Evolutionary conservation across 2,329 filamentous ascomycete species (phyloP).

Genomic region (Colletotrichum chlorophyti): DNA sequence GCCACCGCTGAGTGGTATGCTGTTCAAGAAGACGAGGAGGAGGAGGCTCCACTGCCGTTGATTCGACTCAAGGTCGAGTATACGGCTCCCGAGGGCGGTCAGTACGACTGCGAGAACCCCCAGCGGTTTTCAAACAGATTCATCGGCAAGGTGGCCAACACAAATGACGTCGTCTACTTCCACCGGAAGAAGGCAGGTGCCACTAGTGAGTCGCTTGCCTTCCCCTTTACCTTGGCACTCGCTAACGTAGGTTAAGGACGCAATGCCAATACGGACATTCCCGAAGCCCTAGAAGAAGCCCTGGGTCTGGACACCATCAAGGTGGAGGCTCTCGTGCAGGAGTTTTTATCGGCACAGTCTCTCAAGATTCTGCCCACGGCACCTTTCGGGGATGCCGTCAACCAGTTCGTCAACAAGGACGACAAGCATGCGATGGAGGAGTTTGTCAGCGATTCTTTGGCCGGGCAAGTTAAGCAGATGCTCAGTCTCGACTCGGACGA

Average conservation of each 20-base stretch:
- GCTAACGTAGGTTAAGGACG: slow-evolving; percentile 34
- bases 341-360: slow-evolving; percentile 86
- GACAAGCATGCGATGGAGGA: slow-evolving; percentile 91
- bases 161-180: slow-evolving; percentile 92
- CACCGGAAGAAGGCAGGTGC: slow-evolving; percentile 81
- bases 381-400: slow-evolving; percentile 90
- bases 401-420: slow-evolving; percentile 92
- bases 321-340: slow-evolving; percentile 86
- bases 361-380: slow-evolving; percentile 93
- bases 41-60: slow-evolving; percentile 76
- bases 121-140: slow-evolving; percentile 96
- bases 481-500: slow-evolving; percentile 71
- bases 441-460: slow-evolving; percentile 76
- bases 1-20: slow-evolving; percentile 83
- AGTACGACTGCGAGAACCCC: slow-evolving; percentile 92
- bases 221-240: neutral
- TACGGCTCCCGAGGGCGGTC: slow-evolving; percentile 81
- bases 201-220: slow-evolving; percentile 45
- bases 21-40: slow-evolving; percentile 70
- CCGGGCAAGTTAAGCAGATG: slow-evolving; percentile 74
- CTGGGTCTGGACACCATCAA: slow-evolving; percentile 78
- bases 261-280: slow-evolving; percentile 61
- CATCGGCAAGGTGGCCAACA: slow-evolving; percentile 87
- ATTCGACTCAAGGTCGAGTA: slow-evolving; percentile 92
- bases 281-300: slow-evolving; percentile 69